Conservation (phyloP, 257 asterid species). For the Marsdenia floribunda region DNA sequence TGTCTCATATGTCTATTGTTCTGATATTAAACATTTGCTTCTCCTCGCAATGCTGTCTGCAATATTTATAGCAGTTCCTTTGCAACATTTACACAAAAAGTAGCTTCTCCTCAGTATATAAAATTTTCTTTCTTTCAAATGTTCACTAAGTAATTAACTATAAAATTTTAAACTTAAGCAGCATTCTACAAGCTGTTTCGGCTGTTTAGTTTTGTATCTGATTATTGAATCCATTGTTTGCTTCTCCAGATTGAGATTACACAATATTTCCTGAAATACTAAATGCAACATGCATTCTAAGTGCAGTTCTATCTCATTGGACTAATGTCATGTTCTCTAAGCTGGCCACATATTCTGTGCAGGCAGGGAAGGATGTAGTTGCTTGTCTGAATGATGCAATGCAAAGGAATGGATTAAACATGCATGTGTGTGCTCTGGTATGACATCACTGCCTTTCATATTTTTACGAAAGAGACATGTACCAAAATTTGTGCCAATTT, state of each 20-base stretch:
- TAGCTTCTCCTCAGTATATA: not conserved
- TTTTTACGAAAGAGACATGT: not conserved
- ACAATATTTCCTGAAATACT: not conserved
- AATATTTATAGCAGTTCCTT: not conserved
- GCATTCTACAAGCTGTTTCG: not conserved
- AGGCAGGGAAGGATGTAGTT: slow-evolving; percentile 83
- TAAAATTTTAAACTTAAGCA: not conserved
- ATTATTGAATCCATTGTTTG: not conserved
- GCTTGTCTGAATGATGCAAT: slow-evolving; percentile 71
- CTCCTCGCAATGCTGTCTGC: not conserved
- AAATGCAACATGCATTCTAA: not conserved
- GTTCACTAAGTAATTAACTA: not conserved
- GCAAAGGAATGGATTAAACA: slow-evolving; percentile 54
- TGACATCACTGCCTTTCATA: slow-evolving; percentile 10
- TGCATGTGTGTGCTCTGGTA: slow-evolving; percentile 80
- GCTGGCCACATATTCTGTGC: slow-evolving; percentile 14
- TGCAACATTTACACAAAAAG: not conserved
- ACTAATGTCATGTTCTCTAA: slow-evolving; percentile 10
- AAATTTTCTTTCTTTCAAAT: not conserved
- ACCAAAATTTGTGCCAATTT: not conserved
- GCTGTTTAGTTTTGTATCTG: not conserved
- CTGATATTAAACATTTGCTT: not conserved
- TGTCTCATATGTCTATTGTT: not conserved
- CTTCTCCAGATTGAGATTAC: not conserved
- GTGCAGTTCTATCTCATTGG: not conserved